Evolutionary conservation across 23 red algal genomes (phyloP), one percentile per base, ranked within the genome.

Genomic region (Gracilaria gracilis): DNA sequence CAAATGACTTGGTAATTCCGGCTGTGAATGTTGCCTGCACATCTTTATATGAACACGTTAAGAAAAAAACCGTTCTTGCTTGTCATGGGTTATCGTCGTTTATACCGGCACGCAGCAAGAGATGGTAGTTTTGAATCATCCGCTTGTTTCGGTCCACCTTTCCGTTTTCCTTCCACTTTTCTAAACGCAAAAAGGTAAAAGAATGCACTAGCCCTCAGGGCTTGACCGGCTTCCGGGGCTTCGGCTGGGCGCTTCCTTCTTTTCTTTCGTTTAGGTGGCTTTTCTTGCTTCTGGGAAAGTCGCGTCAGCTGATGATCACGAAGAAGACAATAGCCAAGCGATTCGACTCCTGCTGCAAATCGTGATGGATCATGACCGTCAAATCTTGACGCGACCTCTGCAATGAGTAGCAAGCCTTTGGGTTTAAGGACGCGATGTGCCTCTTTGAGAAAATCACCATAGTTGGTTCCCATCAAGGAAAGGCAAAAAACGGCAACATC

Each of bases 401-500:
- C 91, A 87, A 98, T 51, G 20, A 98, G 61, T 57, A 98, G 42
- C 23, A 69, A 35, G 20, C 86, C 96, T 1, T 54, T 71, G 0
- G 34, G 55, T n/a, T 37, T 71, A 7, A 98, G 76, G 27, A 95
- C 84, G 23, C 96, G 86, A 25, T 49, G 55, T 0, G 96, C 96
- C 53, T 98, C 96, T 6, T 23, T 37, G 17, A 99, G 37, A 59
- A 96, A 95, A 29, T 95, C 92, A 20, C 27, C 54, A 58, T 99
- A 99, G 82, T 99, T 94, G 9, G 89, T 95, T 46, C 94, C 94
- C 97, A 99, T 99, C 8, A 99, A 93, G 19, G 94, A 96, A 15
- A 99, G 89, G 58, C 97, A 99, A 81, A 96, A 99, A 6, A 99
- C 88, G 31, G 87, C 97, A 20, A 95, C 87, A 61, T 96, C 97